Evolutionary conservation across 2,329 filamentous ascomycete genomes (phyloP).

Genomic region (Aureobasidium sp.): DNA sequence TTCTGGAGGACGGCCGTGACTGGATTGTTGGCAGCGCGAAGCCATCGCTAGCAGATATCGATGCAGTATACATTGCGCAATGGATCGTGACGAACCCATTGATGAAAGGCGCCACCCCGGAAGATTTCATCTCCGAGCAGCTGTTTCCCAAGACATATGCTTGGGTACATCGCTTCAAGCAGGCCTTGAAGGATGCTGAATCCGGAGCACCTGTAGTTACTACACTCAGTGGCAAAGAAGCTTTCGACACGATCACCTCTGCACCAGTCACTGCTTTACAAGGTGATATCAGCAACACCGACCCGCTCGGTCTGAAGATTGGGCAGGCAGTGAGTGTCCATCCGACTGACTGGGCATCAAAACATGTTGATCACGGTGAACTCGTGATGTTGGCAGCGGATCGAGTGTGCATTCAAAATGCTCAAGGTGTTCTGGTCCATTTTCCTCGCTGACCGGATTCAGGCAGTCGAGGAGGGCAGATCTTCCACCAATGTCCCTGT

Average conservation of each 20-base stretch:
- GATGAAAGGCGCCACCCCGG: slow-evolving; percentile 39
- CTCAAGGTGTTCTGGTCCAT: slow-evolving; percentile 48
- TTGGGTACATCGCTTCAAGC: slow-evolving; percentile 60
- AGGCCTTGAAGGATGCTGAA: slow-evolving; percentile 39
- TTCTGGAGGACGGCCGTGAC: slow-evolving; percentile 57
- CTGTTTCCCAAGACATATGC: slow-evolving; percentile 55
- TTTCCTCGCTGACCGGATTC: slow-evolving; percentile 51
- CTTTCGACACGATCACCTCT: slow-evolving; percentile 40
- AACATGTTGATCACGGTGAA: slow-evolving; percentile 50
- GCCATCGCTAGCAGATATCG: slow-evolving; percentile 59
- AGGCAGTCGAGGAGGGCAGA: neutral
- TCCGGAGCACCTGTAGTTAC: slow-evolving; percentile 34
- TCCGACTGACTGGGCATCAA: slow-evolving; percentile 56
- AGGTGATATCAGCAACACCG: slow-evolving; percentile 25
- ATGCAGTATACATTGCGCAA: slow-evolving; percentile 29
- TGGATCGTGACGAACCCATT: neutral
- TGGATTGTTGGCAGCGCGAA: slow-evolving; percentile 53
- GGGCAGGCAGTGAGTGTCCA: slow-evolving; percentile 53
- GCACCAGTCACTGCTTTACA: slow-evolving; percentile 33
- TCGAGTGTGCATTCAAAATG: slow-evolving; percentile 50
- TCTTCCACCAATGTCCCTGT: neutral
- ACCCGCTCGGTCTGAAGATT: slow-evolving; percentile 47
- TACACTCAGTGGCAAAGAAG: slow-evolving; percentile 49
- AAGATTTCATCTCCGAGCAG: slow-evolving; percentile 43
- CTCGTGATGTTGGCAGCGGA: slow-evolving; percentile 46